Evolutionary conservation across 257 asterid genomes (phyloP).

Genomic region (Solanum chmielewskii): DNA sequence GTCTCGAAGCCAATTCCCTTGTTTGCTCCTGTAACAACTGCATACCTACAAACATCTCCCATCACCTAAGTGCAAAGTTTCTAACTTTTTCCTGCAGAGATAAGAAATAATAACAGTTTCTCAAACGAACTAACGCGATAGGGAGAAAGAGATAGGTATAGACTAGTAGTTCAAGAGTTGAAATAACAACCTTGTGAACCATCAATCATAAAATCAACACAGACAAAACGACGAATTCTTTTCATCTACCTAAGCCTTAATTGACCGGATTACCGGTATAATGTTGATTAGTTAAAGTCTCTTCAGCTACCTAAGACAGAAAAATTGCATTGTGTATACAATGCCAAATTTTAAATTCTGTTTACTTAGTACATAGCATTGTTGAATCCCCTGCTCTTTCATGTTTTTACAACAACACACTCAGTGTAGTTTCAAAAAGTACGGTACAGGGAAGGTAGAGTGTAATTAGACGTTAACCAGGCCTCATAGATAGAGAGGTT

Average conservation of each 20-base stretch:
- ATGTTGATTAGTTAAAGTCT: neutral
- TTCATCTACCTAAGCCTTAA: neutral
- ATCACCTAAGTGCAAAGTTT: neutral
- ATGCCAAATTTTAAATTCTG: neutral
- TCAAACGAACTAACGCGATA: neutral
- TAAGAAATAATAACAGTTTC: neutral
- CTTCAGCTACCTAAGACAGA: neutral
- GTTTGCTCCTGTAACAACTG: constrained; percentile 84
- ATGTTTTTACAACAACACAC: no score
- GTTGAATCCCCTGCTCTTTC: neutral
- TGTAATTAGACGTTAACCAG: no score
- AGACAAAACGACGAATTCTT: neutral
- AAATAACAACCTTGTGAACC: neutral
- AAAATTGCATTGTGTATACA: neutral
- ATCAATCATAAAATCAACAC: neutral
- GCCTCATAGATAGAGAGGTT: no score
- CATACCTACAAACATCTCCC: constrained; percentile 27
- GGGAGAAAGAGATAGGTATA: neutral
- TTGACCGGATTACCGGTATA: neutral
- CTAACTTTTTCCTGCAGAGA: neutral
- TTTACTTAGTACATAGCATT: neutral
- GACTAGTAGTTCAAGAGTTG: neutral
- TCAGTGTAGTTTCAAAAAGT: no score
- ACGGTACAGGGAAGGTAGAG: no score
- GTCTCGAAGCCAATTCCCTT: constrained; percentile 80